Evolutionary conservation across 352 stramenopile species (phyloP).

Genomic region (Blastocystis hominis): DNA sequence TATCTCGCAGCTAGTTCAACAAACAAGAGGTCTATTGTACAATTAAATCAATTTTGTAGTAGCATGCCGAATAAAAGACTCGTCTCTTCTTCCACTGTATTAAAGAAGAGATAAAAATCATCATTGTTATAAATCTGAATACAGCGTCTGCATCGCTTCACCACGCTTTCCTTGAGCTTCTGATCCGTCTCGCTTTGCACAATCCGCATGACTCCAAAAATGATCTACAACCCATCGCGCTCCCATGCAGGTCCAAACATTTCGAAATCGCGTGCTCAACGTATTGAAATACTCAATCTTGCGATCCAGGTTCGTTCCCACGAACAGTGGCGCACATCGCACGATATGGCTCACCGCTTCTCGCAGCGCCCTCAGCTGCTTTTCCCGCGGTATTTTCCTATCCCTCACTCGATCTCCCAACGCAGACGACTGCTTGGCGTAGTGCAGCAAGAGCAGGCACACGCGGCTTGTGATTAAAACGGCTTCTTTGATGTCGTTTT

Average conservation of each 20-base stretch:
- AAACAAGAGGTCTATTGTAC: neutral
- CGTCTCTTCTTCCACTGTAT: constrained; percentile 12
- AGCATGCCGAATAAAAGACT: neutral
- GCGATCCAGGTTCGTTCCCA: neutral
- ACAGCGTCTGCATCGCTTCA: constrained; percentile 16
- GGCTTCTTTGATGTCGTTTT: neutral
- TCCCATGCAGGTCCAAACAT: neutral
- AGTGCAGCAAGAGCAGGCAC: neutral
- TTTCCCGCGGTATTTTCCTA: neutral
- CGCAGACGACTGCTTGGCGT: neutral
- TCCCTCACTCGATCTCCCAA: neutral
- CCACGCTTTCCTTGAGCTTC: neutral
- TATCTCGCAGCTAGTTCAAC: neutral
- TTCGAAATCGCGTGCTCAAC: neutral
- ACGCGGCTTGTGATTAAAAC: neutral
- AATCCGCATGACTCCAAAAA: neutral
- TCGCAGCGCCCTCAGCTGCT: neutral
- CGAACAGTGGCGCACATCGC: neutral
- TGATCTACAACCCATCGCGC: neutral
- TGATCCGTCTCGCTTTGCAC: neutral
- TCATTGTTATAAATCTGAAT: constrained; percentile 33
- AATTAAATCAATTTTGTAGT: neutral
- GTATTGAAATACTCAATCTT: neutral
- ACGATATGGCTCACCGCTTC: neutral
- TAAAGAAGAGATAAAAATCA: constrained; percentile 51